Percentiles rank a stretch among this genome's conserved stretches.
These are phyloP conservation scores for Macrocybe gigantea DNA, from an alignment of 768 basidiomycete genomes.

Conservation along the genomic window DNA sequence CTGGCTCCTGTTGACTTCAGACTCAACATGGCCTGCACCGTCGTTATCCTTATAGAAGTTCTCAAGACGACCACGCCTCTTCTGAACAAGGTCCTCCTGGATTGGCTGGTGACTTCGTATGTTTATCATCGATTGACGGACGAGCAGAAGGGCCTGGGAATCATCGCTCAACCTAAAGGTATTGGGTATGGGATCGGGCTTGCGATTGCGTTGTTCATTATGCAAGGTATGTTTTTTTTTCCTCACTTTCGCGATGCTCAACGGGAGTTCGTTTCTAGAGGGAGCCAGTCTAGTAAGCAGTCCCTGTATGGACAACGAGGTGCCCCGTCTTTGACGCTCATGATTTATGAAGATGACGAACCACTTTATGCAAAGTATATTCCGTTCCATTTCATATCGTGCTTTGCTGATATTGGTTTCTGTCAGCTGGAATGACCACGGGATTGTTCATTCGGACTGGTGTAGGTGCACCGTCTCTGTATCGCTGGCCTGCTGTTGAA, in stretches of 20 bases:
- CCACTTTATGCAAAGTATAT: conserved; percentile 18
- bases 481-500: background rate
- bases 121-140: conserved; percentile 29
- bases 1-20: conserved; percentile 3
- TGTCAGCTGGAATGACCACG: conserved; percentile 35
- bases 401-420: background rate
- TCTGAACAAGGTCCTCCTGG: conserved; percentile 52
- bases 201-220: conserved; percentile 49
- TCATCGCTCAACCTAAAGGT: conserved; percentile 33
- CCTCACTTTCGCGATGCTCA: background rate
- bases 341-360: conserved; percentile 28
- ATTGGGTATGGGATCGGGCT: conserved; percentile 61
- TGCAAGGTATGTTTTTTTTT: conserved; percentile 41
- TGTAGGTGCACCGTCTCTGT: conserved; percentile 19
- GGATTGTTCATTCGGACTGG: conserved; percentile 44
- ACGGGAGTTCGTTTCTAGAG: conserved; percentile 20
- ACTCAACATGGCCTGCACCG: conserved; percentile 5
- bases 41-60: conserved; percentile 25
- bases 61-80: conserved; percentile 51
- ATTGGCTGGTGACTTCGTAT: conserved; percentile 51
- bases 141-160: conserved; percentile 26
- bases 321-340: background rate
- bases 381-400: too few relatives aligned
- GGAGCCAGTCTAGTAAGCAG: conserved; percentile 31
- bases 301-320: background rate